These are phyloP conservation scores for Tetraselmis chui DNA, from an alignment of 139 green algal species.

Conservation along the genomic window DNA sequence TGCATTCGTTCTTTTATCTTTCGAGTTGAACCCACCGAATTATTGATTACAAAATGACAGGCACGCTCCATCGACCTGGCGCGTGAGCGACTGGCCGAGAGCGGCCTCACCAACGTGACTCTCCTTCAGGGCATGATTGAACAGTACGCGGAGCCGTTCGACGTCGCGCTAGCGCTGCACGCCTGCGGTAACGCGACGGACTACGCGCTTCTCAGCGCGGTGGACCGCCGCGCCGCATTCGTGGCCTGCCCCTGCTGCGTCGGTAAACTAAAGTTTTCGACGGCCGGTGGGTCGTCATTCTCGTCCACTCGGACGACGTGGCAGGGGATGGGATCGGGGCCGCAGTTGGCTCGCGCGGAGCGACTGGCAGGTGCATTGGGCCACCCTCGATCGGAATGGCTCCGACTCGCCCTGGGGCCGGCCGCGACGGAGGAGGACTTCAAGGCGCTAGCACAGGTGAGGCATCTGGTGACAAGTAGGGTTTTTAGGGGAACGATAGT, in stretches of 20 bases:
- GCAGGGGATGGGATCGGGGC: conserved; percentile 6
- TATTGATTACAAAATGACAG: too few species aligned
- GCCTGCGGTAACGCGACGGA: conserved; percentile 73
- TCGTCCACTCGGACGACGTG: conserved; percentile 21
- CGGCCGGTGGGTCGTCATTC: conserved; percentile 50
- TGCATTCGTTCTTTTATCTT: too few species aligned
- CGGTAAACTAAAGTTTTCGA: conserved; percentile 59
- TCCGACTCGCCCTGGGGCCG: conserved; percentile 12
- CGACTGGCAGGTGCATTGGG: conserved; percentile 4
- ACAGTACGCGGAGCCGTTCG: conserved; percentile 32
- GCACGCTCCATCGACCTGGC: background rate
- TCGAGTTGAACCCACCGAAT: too few species aligned
- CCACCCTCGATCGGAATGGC: conserved; percentile 42
- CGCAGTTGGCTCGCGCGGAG: background rate
- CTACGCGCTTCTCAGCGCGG: conserved; percentile 38
- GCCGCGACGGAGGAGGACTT: conserved; percentile 27
- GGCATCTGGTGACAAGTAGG: too few species aligned
- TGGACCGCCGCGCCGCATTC: conserved; percentile 38
- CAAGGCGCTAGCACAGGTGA: conserved; percentile 33
- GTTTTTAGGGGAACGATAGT: too few species aligned
- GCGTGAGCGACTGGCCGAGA: background rate
- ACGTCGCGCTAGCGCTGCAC: conserved; percentile 63
- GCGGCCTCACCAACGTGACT: background rate
- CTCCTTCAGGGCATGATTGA: conserved; percentile 23
- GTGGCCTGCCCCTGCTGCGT: conserved; percentile 67